phyloP scores from a whole-genome alignment of 2,329 filamentous ascomycete genomes.

The Pyricularia pennisetigena region DNA sequence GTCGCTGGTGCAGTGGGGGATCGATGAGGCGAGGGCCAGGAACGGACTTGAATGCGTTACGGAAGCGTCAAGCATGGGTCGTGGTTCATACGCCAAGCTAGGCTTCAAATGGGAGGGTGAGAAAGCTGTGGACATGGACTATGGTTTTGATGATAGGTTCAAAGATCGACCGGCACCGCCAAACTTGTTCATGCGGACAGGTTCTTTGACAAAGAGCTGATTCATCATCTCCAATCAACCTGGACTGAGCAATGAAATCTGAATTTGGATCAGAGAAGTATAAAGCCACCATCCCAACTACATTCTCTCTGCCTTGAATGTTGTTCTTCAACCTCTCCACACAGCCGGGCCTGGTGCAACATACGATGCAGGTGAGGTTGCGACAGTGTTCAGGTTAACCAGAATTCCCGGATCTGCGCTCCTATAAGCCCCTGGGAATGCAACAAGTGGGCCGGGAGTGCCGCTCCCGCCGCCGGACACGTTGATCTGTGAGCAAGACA shows the following conservation, averaged over 20 bases:
- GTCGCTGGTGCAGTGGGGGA: slow-evolving; percentile 35
- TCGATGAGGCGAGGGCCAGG: slow-evolving; percentile 29
- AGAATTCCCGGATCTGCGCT: slow-evolving; percentile 21
- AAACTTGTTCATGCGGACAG: slow-evolving; percentile 35
- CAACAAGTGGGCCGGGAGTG: slow-evolving; percentile 19
- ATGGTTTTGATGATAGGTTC: slow-evolving; percentile 32
- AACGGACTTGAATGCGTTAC: slow-evolving; percentile 30
- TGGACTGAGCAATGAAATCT: not conserved
- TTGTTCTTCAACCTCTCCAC: slow-evolving; percentile 9
- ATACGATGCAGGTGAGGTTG: slow-evolving; percentile 20
- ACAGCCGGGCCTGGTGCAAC: slow-evolving; percentile 25
- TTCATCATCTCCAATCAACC: not conserved
- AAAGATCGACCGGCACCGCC: slow-evolving; percentile 23
- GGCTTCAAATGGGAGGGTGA: slow-evolving; percentile 30
- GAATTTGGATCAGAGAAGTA: not conserved
- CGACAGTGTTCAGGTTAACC: slow-evolving; percentile 18
- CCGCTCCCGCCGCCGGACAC: slow-evolving; percentile 25
- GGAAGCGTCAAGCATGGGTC: slow-evolving; percentile 39
- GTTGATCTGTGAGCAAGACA: slow-evolving; percentile 26
- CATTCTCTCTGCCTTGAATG: not conserved
- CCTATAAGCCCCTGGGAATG: slow-evolving; percentile 22
- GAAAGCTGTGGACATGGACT: slow-evolving; percentile 25
- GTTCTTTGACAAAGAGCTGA: not conserved
- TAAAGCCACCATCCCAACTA: not conserved
- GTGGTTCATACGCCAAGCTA: slow-evolving; percentile 32